Conservation (phyloP, 225 moss, liverwort and hornwort genomes). For the Pseudoscleropodium purum region DNA sequence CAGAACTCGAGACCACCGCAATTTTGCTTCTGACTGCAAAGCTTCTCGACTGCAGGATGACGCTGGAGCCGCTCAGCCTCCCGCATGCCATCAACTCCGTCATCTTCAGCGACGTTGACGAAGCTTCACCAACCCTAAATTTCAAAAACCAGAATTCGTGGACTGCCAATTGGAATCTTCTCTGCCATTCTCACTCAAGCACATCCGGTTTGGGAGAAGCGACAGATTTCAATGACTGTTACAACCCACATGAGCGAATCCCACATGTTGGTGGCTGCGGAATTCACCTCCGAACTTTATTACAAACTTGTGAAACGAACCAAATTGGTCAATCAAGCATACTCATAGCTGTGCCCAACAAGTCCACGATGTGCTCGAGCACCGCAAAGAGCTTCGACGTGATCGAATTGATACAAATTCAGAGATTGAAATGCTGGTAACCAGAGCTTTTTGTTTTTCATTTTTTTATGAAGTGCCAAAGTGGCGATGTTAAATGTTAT, state of each 20-base stretch:
- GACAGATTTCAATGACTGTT: neutral
- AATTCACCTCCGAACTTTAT: neutral
- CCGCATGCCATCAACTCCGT: neutral
- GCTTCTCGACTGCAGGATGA: neutral
- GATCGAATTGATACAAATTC: neutral
- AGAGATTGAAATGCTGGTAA: neutral
- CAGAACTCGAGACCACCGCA: neutral
- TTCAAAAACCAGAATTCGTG: neutral
- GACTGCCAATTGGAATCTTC: neutral
- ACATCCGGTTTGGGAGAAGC: neutral
- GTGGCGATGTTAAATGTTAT: too few species aligned
- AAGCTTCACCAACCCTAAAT: neutral
- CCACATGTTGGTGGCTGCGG: neutral
- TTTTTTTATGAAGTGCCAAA: too few species aligned
- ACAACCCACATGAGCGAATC: neutral
- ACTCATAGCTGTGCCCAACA: too few species aligned
- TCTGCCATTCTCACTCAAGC: neutral
- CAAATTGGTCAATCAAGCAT: neutral
- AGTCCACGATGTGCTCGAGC: neutral
- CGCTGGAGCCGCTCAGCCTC: neutral
- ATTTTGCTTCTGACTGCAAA: neutral
- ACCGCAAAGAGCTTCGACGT: neutral
- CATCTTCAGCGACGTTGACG: neutral
- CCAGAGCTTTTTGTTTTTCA: too few species aligned
- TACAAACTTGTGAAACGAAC: neutral